Evolutionary conservation across 345 rosid genomes (phyloP), one percentile per base, ranked within the genome.

Genomic region (Aquilaria yunnanensis): DNA sequence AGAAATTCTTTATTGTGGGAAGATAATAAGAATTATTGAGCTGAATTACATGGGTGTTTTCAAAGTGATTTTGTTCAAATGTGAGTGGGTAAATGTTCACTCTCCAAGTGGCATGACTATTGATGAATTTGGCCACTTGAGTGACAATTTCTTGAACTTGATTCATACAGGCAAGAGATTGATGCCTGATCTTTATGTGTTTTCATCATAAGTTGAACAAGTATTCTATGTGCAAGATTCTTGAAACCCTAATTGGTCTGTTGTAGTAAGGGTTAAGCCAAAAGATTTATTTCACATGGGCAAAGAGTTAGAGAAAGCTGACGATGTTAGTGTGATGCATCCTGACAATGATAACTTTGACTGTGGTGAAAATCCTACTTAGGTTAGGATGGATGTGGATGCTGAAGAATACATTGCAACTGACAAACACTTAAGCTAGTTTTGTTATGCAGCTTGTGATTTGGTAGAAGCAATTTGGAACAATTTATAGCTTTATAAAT

Each of bases 201-300:
- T 60, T 9, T 46, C 63, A 60, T 60, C 63, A 14, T 51, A 60
- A 47, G 63, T 41, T 4, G 16, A 47, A 47, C 63, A 60, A 45
- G 52, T 46, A 4, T 60, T 60, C 29, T 60, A 60, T 60, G 32
- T 60, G 9, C 33, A 46, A 43, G 53, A 54, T 31, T 3, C 57
- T 10, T 0, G 5, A 6, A 5, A 29, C 0, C 32, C 2, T 4
- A 33, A 30, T 1, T 54, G 57, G 13, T 33, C 30, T 30, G 5
- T 1, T 29, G 57, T 54, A 3, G 57, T 54, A 2, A 54, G 34
- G 32, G 23, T 33, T 0, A 54, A 54, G 12, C 13, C 57, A 6
- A 9, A 1, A 8, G 57, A 54, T 29, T 6, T 54, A 12, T 54
- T 16, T 54, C 32, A 30, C 9, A 54, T 54, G 57, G 57, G 57